Conservation (phyloP, 2,329 filamentous ascomycete genomes). For the Apiospora koreana region DNA sequence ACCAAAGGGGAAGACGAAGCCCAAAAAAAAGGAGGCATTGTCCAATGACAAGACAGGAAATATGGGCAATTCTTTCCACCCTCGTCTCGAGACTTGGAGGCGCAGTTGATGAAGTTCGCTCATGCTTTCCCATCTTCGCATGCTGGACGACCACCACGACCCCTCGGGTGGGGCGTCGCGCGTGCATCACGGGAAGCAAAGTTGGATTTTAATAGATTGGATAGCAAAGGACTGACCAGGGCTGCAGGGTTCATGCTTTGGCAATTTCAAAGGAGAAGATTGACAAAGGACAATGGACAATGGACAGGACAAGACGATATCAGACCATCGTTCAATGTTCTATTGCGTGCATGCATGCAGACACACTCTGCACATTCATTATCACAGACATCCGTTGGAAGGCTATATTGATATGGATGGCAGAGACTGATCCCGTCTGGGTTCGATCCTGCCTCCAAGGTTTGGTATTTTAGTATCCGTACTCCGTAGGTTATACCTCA, state of each 20-base stretch:
- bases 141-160: neutral
- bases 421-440: neutral
- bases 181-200: neutral
- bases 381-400: neutral
- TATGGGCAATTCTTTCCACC: neutral
- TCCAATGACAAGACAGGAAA: neutral
- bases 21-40: neutral
- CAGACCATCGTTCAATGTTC: neutral
- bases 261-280: neutral
- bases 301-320: neutral
- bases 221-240: neutral
- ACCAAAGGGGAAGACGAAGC: too few relatives aligned
- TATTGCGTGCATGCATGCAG: neutral
- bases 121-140: neutral
- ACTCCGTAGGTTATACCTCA: neutral
- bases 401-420: neutral
- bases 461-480: neutral
- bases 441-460: neutral
- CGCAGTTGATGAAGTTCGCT: neutral
- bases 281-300: too few relatives aligned
- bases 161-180: neutral
- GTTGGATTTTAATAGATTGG: slow-evolving; percentile 9
- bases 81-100: neutral
- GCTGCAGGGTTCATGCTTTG: slow-evolving; percentile 5
- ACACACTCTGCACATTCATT: neutral